These are phyloP conservation scores for Trichoderma arundinaceum DNA, from an alignment of 2,329 filamentous ascomycete genomes.

Conservation along the genomic window DNA sequence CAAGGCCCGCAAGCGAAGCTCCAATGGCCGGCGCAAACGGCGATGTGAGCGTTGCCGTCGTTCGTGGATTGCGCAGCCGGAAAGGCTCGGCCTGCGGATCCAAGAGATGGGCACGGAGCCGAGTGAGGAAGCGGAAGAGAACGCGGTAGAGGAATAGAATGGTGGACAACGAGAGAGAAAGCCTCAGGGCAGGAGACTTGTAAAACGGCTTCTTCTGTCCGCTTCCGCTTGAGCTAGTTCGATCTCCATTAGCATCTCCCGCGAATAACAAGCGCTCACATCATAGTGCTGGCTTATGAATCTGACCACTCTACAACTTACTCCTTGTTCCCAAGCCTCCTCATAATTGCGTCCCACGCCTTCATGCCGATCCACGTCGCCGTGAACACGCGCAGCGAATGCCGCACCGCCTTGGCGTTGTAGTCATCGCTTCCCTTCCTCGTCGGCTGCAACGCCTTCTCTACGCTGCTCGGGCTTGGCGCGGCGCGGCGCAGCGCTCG, in stretches of 20 bases:
- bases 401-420: conserved; percentile 71
- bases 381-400: conserved; percentile 73
- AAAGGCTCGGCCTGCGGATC: conserved; percentile 82
- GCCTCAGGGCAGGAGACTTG: conserved; percentile 72
- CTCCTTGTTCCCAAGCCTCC: conserved; percentile 55
- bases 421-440: conserved; percentile 62
- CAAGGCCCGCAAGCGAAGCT: conserved; percentile 83
- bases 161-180: conserved; percentile 81
- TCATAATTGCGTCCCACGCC: conserved; percentile 60
- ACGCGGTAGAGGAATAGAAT: conserved; percentile 89
- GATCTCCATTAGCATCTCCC: conserved; percentile 10
- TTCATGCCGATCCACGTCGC: conserved; percentile 68
- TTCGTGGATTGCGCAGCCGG: conserved; percentile 78
- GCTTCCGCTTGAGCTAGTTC: conserved; percentile 20
- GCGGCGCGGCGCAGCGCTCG: conserved; percentile 60
- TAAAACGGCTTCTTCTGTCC: conserved; percentile 60
- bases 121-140: conserved; percentile 85
- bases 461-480: conserved; percentile 62
- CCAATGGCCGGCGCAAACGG: conserved; percentile 87
- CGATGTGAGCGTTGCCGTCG: conserved; percentile 77
- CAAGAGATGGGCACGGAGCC: conserved; percentile 78
- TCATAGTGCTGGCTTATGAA: neutral
- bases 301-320: conserved; percentile 42
- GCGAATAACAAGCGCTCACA: neutral
- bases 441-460: conserved; percentile 46